Percentiles rank a stretch among this genome's conserved stretches.
Evolutionary conservation across 768 basidiomycete genomes (phyloP).

Genomic region (Harrya chromipes): DNA sequence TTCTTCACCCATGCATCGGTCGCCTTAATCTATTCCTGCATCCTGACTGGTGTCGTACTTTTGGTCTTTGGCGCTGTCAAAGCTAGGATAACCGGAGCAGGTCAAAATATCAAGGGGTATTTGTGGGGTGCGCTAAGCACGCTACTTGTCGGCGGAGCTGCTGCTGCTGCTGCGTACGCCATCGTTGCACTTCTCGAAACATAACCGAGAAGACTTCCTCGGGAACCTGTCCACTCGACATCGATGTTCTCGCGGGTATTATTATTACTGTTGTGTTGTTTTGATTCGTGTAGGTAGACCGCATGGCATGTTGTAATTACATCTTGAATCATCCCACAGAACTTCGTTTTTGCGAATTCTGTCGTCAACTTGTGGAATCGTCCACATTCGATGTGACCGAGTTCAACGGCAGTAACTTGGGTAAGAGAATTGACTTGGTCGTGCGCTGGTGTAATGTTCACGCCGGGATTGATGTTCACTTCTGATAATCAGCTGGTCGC

Average conservation of each 20-base stretch:
- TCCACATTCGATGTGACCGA: too few species aligned
- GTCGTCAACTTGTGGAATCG: too few species aligned
- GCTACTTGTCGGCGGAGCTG: slow-evolving; percentile 83
- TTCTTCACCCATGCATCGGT: slow-evolving; percentile 70
- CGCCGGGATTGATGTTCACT: too few species aligned
- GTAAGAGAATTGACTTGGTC: too few species aligned
- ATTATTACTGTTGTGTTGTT: slow-evolving; percentile 1
- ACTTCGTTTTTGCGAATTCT: neutral
- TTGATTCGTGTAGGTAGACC: neutral
- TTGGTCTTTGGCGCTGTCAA: slow-evolving; percentile 92
- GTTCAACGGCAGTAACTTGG: too few species aligned
- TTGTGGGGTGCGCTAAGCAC: slow-evolving; percentile 87
- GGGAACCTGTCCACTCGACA: neutral
- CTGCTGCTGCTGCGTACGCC: slow-evolving; percentile 72
- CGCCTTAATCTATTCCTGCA: slow-evolving; percentile 67
- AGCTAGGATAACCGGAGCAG: slow-evolving; percentile 83
- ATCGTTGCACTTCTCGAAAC: slow-evolving; percentile 51
- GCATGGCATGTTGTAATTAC: slow-evolving; percentile 3
- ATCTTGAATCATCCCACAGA: neutral
- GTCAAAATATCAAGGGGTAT: slow-evolving; percentile 62
- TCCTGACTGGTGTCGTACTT: slow-evolving; percentile 82
- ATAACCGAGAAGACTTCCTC: neutral
- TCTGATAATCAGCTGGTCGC: too few species aligned
- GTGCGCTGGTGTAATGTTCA: too few species aligned
- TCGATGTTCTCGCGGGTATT: neutral